phyloP scores from a whole-genome alignment of 768 basidiomycete species.

The Tricholoma sp. region DNA sequence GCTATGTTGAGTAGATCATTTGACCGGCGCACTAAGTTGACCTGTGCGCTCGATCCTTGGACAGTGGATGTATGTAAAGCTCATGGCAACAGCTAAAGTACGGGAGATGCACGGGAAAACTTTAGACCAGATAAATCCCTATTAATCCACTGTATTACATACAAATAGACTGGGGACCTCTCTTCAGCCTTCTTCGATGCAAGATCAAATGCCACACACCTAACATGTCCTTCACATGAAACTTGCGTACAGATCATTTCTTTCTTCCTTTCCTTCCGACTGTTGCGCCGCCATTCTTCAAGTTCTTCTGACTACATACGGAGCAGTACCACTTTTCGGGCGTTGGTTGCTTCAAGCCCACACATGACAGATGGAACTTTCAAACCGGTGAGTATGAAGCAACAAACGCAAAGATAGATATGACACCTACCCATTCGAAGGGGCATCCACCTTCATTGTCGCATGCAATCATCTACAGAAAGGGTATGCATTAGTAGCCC shows the following conservation, averaged over 20 bases:
- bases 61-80: background rate
- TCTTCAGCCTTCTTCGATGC: background rate
- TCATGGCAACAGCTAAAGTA: too few relatives aligned
- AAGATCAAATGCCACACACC: background rate
- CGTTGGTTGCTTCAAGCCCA: slow-evolving; percentile 44
- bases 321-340: slow-evolving; percentile 56
- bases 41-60: background rate
- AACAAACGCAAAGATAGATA: background rate
- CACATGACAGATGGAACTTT: slow-evolving; percentile 61
- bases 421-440: slow-evolving; percentile 59
- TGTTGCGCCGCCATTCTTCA: slow-evolving; percentile 19
- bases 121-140: too few relatives aligned
- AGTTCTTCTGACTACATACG: slow-evolving; percentile 32
- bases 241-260: slow-evolving; percentile 8
- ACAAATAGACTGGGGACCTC: background rate
- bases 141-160: too few relatives aligned
- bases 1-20: background rate
- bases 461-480: slow-evolving; percentile 61
- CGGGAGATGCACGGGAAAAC: too few relatives aligned
- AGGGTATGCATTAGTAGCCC: background rate
- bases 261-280: slow-evolving; percentile 20
- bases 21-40: background rate
- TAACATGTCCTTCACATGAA: background rate
- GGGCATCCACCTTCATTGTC: slow-evolving; percentile 61
- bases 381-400: background rate